These are phyloP conservation scores for Hyphopichia wangnamkhiaoensis DNA, from an alignment of 1,139 yeast genomes.

Conservation along the genomic window DNA sequence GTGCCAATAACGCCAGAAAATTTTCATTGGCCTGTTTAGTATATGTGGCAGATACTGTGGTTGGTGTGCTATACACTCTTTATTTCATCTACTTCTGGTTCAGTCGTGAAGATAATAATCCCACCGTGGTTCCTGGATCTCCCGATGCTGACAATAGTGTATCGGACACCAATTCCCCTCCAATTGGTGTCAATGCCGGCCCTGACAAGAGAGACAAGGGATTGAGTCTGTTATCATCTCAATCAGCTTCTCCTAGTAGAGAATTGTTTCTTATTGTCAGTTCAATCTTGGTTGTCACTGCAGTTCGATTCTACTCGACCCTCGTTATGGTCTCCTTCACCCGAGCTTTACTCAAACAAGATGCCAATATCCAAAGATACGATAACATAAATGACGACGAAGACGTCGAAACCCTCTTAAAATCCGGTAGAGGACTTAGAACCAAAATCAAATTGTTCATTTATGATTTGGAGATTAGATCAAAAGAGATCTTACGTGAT, in stretches of 20 bases:
- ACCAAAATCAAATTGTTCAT: constrained; percentile 24
- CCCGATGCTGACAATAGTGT: constrained; percentile 13
- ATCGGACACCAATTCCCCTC: constrained; percentile 5
- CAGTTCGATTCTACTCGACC: constrained; percentile 64
- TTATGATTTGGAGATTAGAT: constrained; percentile 31
- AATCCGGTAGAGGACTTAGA: constrained; percentile 19
- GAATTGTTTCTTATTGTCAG: constrained; percentile 70
- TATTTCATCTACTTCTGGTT: constrained; percentile 82
- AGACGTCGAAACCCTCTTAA: constrained; percentile 23
- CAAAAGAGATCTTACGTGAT: constrained; percentile 30
- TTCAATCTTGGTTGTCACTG: constrained; percentile 54
- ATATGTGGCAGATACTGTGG: constrained; percentile 65
- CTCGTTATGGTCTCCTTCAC: constrained; percentile 65
- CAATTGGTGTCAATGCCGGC: background rate
- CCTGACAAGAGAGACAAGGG: constrained; percentile 5
- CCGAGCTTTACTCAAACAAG: constrained; percentile 41
- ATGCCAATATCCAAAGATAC: constrained; percentile 21
- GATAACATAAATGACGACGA: constrained; percentile 25
- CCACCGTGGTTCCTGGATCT: constrained; percentile 11
- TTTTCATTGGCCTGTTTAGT: constrained; percentile 64
- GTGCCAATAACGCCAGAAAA: constrained; percentile 35
- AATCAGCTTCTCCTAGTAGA: constrained; percentile 68
- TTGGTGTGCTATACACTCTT: constrained; percentile 68
- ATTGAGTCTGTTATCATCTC: constrained; percentile 27
- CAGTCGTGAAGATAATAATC: constrained; percentile 37